Percentiles rank a stretch among this genome's conserved stretches.
These are phyloP conservation scores for Termitomyces sp. DNA, from an alignment of 768 basidiomycete species.

Conservation along the genomic window DNA sequence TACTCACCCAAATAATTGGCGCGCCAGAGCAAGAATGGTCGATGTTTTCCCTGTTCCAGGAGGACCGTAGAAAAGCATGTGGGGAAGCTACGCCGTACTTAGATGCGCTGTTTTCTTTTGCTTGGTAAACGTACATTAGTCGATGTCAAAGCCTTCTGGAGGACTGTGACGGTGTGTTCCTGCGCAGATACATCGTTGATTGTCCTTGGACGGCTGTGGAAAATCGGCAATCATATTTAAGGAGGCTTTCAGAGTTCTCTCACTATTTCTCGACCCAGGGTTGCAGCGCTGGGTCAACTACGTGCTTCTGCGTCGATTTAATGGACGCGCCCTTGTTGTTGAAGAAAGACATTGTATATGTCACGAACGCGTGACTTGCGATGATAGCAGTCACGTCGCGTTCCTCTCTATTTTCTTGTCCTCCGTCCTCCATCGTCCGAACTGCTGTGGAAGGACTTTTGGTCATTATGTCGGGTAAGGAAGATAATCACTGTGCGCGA, in stretches of 20 bases:
- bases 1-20: conserved; percentile 89
- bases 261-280: conserved; percentile 99
- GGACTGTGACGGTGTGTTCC: conserved; percentile 90
- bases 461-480: conserved; percentile 31
- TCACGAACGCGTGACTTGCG: conserved; percentile 44
- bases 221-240: neutral
- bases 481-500: conserved; percentile 28
- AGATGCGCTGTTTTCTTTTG: neutral
- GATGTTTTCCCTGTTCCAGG: conserved; percentile 99
- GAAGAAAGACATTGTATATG: conserved; percentile 63
- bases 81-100: conserved; percentile 68
- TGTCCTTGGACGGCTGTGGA: conserved; percentile 83
- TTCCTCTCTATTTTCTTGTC: conserved; percentile 18
- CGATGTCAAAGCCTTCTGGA: conserved; percentile 85
- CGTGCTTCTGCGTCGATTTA: conserved; percentile 38
- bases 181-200: conserved; percentile 98
- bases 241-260: conserved; percentile 17
- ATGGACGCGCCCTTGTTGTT: conserved; percentile 35
- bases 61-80: conserved; percentile 99
- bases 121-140: conserved; percentile 62
- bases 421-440: conserved; percentile 14
- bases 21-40: conserved; percentile 89
- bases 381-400: conserved; percentile 33
- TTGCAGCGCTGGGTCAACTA: conserved; percentile 55
- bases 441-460: conserved; percentile 18